Evolutionary conservation across 1,284 basidiomycete genomes (phyloP), one percentile per base, ranked within the genome.

Genomic region (Cystobasidium pallidum): DNA sequence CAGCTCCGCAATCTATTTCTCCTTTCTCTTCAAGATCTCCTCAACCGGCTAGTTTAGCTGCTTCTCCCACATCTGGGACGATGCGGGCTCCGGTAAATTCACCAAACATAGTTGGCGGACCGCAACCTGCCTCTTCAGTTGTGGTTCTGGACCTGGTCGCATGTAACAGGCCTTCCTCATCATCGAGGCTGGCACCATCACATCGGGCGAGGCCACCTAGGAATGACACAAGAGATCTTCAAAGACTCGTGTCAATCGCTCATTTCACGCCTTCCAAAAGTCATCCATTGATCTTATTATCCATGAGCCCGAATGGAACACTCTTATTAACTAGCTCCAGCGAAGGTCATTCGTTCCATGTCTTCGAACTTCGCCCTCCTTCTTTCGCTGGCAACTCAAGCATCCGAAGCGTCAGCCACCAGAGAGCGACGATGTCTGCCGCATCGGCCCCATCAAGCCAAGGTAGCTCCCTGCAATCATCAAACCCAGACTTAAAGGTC

Each of bases 281-380:
- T 28, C 84, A 86, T 73, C 81, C 84, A 0, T 79, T 91, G 21
- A 82, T 84, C 2, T 80, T 82, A 10, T 78, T 91, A 1, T 79
- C 81, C 28, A 90, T 91, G 78, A 86, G 87, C 0, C 80, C 81
- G 1, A 86, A 88, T 65, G 89, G 89, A 0, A 86, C 85, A 11
- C 81, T 81, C 8, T 75, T 92, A 3, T 80, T 87, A 8, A 86
- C 86, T 1, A 84, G 86, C 0, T 83, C 86, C 0, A 81, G 83
- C 61, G 87, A 90, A 70, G 90, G 89, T 0, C 86, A 88, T 68
- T 83, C 83, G 1, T 83, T 86, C 45, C 85, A 85, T 54, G 81
- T 89, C 4, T 88, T 88, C 75, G 81, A 86, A 43, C 76, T 82
- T 13, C 72, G 75, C 55, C 76, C 80, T 81, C 17, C 80, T 80